Conservation (phyloP, 2,329 filamentous ascomycete genomes). For the Penicillium sp. region DNA sequence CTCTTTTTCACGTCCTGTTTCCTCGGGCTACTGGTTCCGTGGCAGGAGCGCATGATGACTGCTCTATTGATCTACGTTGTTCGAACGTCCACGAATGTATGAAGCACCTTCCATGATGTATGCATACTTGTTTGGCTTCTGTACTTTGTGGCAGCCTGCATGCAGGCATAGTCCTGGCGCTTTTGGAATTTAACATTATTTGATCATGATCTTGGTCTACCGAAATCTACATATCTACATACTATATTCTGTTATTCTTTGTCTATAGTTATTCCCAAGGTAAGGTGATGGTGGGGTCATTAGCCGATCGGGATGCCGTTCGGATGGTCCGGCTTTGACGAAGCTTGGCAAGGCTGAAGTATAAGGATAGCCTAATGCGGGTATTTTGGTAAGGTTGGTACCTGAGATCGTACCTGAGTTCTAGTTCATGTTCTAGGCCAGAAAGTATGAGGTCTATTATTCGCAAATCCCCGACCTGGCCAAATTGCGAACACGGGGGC, state of each 20-base stretch:
- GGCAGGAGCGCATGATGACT: conserved; percentile 25
- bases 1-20: conserved; percentile 18
- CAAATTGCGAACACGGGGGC: too few species aligned
- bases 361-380: background rate
- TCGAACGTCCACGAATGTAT: conserved; percentile 35
- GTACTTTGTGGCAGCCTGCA: conserved; percentile 17
- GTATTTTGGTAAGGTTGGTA: background rate
- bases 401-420: background rate
- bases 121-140: conserved; percentile 33
- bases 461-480: too few species aligned
- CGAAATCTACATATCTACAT: background rate
- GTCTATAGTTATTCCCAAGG: background rate
- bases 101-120: conserved; percentile 41
- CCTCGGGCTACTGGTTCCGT: conserved; percentile 17
- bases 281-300: too few species aligned
- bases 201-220: background rate
- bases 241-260: background rate
- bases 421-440: too few species aligned
- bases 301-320: conserved; percentile 21
- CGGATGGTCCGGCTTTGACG: conserved; percentile 5
- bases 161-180: conserved; percentile 11
- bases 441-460: too few species aligned
- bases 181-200: conserved; percentile 13
- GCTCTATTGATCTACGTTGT: conserved; percentile 25
- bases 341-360: conserved; percentile 18